Conservation (phyloP, 768 basidiomycete genomes). For the Pseudohyphozyma bogoriensis region DNA sequence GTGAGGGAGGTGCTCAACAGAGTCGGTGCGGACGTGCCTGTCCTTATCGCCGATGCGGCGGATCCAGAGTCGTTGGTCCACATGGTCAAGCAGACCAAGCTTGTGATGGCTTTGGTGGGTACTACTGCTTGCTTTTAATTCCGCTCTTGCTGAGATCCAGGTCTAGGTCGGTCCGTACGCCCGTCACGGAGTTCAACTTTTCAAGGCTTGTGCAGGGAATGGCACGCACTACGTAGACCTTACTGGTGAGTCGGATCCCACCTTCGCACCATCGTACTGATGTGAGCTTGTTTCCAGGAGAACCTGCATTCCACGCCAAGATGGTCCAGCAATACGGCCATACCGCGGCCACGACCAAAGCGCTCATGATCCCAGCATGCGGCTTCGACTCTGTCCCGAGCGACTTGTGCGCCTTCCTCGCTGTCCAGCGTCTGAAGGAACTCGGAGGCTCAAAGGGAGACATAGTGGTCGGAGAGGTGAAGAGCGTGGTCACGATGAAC, state of each 20-base stretch:
- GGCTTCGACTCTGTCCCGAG: conserved; percentile 58
- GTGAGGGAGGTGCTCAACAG: conserved; percentile 49
- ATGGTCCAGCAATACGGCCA: conserved; percentile 59
- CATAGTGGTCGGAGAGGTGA: conserved; percentile 44
- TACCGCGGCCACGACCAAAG: conserved; percentile 55
- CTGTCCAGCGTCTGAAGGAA: conserved; percentile 58
- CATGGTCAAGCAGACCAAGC: conserved; percentile 50
- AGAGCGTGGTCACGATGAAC: conserved; percentile 45
- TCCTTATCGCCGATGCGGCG: conserved; percentile 55
- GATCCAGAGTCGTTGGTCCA: conserved; percentile 46
- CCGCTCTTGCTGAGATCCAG: too few species aligned
- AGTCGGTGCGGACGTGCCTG: conserved; percentile 41
- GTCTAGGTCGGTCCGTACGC: conserved; percentile 63
- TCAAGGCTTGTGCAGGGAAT: conserved; percentile 63
- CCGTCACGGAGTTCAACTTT: conserved; percentile 61
- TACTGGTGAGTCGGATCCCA: conserved; percentile 40
- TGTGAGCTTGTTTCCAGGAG: conserved; percentile 40
- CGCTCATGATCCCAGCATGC: conserved; percentile 68
- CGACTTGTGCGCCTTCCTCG: conserved; percentile 58
- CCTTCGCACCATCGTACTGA: neutral
- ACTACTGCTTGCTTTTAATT: too few species aligned
- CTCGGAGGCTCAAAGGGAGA: conserved; percentile 31
- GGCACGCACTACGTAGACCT: conserved; percentile 80
- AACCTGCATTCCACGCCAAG: conserved; percentile 54
- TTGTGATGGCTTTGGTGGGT: conserved; percentile 52